These are phyloP conservation scores for Cadophora sp. DNA, from an alignment of 2,329 filamentous ascomycete genomes.

Conservation along the genomic window DNA sequence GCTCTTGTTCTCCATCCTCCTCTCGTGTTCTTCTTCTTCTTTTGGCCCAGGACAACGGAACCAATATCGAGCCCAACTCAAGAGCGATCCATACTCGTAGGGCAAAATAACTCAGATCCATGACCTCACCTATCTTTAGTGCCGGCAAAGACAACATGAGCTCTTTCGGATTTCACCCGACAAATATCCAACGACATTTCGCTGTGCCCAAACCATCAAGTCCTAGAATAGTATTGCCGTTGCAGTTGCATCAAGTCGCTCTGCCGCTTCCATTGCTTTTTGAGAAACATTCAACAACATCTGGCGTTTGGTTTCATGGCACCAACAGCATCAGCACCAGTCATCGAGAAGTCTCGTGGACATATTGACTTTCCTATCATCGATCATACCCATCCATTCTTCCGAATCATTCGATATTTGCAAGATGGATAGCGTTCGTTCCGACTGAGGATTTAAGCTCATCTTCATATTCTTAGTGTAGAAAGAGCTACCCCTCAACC, in stretches of 20 bases:
- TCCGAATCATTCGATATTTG: neutral
- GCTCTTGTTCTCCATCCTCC: neutral
- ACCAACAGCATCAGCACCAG: neutral
- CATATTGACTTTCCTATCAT: neutral
- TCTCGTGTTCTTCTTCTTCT: neutral
- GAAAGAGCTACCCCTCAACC: conserved; percentile 11
- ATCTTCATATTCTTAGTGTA: neutral
- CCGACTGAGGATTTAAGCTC: neutral
- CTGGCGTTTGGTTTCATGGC: neutral
- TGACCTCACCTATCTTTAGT: neutral
- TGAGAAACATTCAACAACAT: neutral
- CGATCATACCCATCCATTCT: neutral
- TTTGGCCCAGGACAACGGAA: neutral
- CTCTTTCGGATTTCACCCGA: neutral
- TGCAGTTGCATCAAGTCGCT: neutral
- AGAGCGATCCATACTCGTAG: neutral
- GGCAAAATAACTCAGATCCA: neutral
- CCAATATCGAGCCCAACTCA: neutral
- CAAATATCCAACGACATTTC: too few species aligned
- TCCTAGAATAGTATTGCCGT: neutral
- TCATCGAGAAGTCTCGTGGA: neutral
- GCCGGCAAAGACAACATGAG: neutral
- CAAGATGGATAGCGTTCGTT: neutral
- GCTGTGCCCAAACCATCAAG: neutral
- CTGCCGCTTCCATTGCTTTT: neutral